Evolutionary conservation across 495 filamentous ascomycete species (phyloP).

Genomic region (Monascus purpureus): DNA sequence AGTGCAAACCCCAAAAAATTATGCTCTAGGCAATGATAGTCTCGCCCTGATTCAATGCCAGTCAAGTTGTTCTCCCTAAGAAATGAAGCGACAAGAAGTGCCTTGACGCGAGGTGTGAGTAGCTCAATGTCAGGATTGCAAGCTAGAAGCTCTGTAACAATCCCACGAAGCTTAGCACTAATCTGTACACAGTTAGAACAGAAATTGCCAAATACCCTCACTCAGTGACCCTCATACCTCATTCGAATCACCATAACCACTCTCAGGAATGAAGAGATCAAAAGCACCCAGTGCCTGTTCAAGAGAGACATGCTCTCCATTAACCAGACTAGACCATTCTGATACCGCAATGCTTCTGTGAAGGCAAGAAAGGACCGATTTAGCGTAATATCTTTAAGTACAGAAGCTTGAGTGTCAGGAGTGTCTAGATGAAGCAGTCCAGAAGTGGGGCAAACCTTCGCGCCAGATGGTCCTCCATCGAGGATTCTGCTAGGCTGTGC

Average conservation of each 20-base stretch:
- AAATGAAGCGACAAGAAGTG: slow-evolving; percentile 50
- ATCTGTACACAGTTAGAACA: slow-evolving; percentile 31
- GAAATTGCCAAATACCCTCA: neutral
- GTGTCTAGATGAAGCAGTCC: neutral
- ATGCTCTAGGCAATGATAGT: slow-evolving; percentile 69
- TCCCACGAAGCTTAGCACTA: slow-evolving; percentile 42
- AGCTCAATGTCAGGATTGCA: slow-evolving; percentile 35
- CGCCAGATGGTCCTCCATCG: slow-evolving; percentile 62
- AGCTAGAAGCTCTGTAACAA: slow-evolving; percentile 39
- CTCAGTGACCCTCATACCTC: slow-evolving; percentile 36
- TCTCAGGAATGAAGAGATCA: slow-evolving; percentile 73
- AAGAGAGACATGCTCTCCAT: slow-evolving; percentile 40
- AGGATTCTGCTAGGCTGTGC: slow-evolving; percentile 43
- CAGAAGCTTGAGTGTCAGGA: neutral
- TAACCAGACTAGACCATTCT: slow-evolving; percentile 50
- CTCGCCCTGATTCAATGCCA: slow-evolving; percentile 45
- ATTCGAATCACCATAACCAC: slow-evolving; percentile 53
- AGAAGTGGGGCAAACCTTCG: slow-evolving; percentile 44
- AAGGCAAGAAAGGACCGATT: slow-evolving; percentile 58
- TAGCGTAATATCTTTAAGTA: slow-evolving; percentile 53
- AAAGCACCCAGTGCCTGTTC: slow-evolving; percentile 68
- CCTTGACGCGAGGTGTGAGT: slow-evolving; percentile 47
- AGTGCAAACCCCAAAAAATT: slow-evolving; percentile 67
- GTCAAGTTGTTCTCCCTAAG: slow-evolving; percentile 50
- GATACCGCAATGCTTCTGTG: slow-evolving; percentile 66